These are phyloP conservation scores for Nakazawaea laoshanensis DNA, from an alignment of 805 yeast species.

Conservation along the genomic window DNA sequence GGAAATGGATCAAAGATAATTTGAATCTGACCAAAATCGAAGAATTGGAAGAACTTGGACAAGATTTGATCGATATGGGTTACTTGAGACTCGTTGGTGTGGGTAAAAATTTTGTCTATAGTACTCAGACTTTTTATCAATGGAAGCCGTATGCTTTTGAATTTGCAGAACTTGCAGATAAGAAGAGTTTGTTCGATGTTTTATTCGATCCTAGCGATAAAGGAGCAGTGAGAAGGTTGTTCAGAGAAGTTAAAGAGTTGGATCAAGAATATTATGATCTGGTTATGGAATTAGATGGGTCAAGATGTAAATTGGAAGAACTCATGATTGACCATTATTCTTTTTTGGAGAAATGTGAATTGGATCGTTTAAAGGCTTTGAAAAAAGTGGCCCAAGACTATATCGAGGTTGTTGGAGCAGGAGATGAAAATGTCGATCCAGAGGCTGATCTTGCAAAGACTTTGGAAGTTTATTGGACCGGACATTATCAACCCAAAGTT, in stretches of 20 bases:
- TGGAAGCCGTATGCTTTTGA: constrained; percentile 70
- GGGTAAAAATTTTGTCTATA: constrained; percentile 55
- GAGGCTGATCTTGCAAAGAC: constrained; percentile 56
- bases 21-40: constrained; percentile 32
- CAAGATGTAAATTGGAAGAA: constrained; percentile 71
- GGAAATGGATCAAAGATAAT: constrained; percentile 48
- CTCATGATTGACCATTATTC: constrained; percentile 59
- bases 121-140: constrained; percentile 67
- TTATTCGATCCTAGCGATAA: constrained; percentile 28
- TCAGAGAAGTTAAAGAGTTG: constrained; percentile 47
- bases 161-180: constrained; percentile 29
- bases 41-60: constrained; percentile 67
- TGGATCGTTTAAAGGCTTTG: constrained; percentile 66
- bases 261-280: constrained; percentile 48
- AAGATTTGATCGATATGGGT: constrained; percentile 54
- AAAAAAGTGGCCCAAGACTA: constrained; percentile 72
- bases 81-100: constrained; percentile 61
- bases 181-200: constrained; percentile 10
- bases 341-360: constrained; percentile 77
- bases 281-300: constrained; percentile 51
- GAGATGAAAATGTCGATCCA: constrained; percentile 69
- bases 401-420: constrained; percentile 53
- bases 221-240: constrained; percentile 40
- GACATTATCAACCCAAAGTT: constrained; percentile 66
- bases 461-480: constrained; percentile 63